Percentiles rank a stretch among this genome's conserved stretches.
Conservation (phyloP, 1,284 basidiomycete genomes). For the Cerioporus squamosus region DNA sequence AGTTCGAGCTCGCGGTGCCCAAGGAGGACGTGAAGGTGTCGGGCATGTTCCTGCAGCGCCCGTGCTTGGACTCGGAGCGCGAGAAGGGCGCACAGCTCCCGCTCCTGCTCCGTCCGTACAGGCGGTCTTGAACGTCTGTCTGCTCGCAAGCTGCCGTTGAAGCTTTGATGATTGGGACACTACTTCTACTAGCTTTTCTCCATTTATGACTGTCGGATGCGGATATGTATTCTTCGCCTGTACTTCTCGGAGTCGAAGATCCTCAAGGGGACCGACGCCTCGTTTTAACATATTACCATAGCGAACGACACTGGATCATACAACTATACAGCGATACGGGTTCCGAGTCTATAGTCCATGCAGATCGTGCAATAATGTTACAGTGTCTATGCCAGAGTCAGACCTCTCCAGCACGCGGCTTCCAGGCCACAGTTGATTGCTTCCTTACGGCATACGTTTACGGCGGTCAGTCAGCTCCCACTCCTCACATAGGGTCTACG, state of each 20-base stretch:
- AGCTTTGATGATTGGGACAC: not conserved
- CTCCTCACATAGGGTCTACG: too few relatives aligned
- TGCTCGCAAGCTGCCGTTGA: not conserved
- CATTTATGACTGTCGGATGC: too few relatives aligned
- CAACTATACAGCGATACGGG: not conserved
- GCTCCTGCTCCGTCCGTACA: slow-evolving; percentile 19
- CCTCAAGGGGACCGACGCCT: too few relatives aligned
- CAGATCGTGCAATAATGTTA: not conserved
- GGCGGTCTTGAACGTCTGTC: not conserved
- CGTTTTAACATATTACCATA: not conserved
- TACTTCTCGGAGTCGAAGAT: too few relatives aligned
- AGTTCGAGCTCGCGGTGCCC: slow-evolving; percentile 54
- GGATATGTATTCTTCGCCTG: too few relatives aligned
- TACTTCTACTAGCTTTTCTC: too few relatives aligned
- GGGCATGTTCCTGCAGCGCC: slow-evolving; percentile 24
- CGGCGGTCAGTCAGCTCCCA: too few relatives aligned
- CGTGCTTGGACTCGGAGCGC: slow-evolving; percentile 13
- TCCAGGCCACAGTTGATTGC: too few relatives aligned
- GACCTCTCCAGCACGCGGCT: too few relatives aligned
- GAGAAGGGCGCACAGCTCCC: slow-evolving; percentile 23
- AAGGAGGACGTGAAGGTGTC: slow-evolving; percentile 22
- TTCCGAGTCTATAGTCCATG: not conserved
- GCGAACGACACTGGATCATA: not conserved
- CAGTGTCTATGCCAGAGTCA: not conserved
- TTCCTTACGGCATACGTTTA: too few relatives aligned